Evolutionary conservation across 495 filamentous ascomycete genomes (phyloP).

Genomic region (Chaetomium fimeti): DNA sequence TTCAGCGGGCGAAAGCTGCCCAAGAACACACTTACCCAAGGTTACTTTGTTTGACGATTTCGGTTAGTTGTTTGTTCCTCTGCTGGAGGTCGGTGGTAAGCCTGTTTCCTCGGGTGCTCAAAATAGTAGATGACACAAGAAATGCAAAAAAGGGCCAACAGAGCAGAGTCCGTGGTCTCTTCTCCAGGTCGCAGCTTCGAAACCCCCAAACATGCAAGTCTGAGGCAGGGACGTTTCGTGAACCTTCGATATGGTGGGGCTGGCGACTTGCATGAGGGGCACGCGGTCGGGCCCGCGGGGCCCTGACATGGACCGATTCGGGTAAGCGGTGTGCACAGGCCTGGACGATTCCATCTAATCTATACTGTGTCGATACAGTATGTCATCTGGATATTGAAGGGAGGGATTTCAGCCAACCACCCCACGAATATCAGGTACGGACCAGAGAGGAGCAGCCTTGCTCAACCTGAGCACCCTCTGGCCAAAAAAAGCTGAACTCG

Average conservation of each 20-base stretch:
- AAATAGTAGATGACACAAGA: background rate
- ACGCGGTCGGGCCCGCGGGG: background rate
- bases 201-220: conserved; percentile 1
- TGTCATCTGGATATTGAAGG: too few relatives aligned
- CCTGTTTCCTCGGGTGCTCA: background rate
- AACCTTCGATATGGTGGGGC: conserved; percentile 39
- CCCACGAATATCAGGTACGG: too few relatives aligned
- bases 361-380: too few relatives aligned
- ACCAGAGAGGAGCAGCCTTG: too few relatives aligned
- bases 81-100: background rate
- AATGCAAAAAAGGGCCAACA: background rate
- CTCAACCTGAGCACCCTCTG: too few relatives aligned
- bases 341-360: background rate
- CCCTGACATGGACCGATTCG: background rate
- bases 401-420: too few relatives aligned
- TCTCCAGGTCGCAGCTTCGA: background rate
- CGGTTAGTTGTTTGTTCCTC: background rate
- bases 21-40: background rate
- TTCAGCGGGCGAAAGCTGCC: background rate
- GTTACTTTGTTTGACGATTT: background rate
- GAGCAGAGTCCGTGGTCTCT: background rate
- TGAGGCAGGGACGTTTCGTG: conserved; percentile 31
- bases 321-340: background rate
- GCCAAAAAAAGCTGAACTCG: too few relatives aligned
- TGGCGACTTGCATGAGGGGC: conserved; percentile 16